Evolutionary conservation across 306 rosid species (phyloP).

Genomic region (Citrullus amarus): DNA sequence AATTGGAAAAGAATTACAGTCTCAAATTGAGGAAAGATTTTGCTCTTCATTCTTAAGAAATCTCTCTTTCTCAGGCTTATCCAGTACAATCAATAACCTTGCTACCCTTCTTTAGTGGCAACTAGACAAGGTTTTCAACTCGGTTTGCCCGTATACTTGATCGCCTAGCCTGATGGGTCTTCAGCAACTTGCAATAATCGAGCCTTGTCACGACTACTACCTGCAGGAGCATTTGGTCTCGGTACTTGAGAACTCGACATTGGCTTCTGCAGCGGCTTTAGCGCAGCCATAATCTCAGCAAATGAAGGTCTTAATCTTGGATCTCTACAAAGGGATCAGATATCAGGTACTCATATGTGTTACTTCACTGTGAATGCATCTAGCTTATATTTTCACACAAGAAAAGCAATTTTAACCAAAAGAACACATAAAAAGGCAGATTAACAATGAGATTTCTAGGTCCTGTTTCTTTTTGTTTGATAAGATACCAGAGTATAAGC

Average conservation of each 20-base stretch:
- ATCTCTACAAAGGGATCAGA: conserved; percentile 43
- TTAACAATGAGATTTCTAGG: neutral
- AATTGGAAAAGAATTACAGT: conserved; percentile 29
- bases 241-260: conserved; percentile 38
- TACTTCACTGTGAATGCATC: neutral
- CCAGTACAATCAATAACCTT: conserved; percentile 33
- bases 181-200: neutral
- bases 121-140: neutral
- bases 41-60: conserved; percentile 37
- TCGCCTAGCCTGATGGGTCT: conserved; percentile 4
- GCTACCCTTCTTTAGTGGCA: conserved; percentile 29
- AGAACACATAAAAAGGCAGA: neutral
- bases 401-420: neutral
- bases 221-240: conserved; percentile 11
- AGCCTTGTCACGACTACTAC: conserved; percentile 4
- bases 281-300: conserved; percentile 82
- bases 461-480: neutral
- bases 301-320: conserved; percentile 84
- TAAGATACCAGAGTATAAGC: neutral
- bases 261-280: conserved; percentile 82
- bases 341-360: neutral
- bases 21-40: conserved; percentile 24
- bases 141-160: neutral
- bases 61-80: conserved; percentile 14
- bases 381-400: neutral